Evolutionary conservation across 352 stramenopile species (phyloP), one percentile per base, ranked within the genome.

Genomic region (Globisporangium nagaii): DNA sequence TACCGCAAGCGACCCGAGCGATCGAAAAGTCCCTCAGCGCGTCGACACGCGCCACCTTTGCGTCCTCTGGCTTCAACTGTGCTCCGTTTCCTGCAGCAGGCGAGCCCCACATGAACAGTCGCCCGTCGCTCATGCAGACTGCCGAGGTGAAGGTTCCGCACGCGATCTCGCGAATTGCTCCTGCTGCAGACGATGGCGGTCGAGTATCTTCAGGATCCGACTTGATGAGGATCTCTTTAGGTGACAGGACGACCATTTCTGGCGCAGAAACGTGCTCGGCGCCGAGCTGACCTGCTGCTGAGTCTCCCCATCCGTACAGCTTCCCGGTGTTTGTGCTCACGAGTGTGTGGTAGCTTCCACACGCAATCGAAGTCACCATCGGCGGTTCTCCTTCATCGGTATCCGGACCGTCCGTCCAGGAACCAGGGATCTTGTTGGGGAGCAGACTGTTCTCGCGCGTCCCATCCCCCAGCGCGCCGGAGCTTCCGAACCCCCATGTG

Each of bases 401-500:
- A 19, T 58, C 53, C 15, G 20, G 20, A 7, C 62, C 44, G 46
- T 42, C 43, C 37, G 31, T 45, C 67, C 70, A 84, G 15, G 66
- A 63, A 4, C 65, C 72, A 11, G 67, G 37, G 3, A 92, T 58
- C 9, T 60, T 60, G 20, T 36, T 63, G 4, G 84, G 80, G 0
- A 69, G 40, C 9, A 86, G 57, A 2, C 61, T 65, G 46, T 91
- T 91, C 2, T 93, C 80, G 50, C 69, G 56, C 6, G 63, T 70
- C 1, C 72, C 82, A 36, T 79, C 75, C 5, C 86, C 86, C 8
- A 96, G 58, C 13, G 86, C 84, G 2, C 85, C 85, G 1, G 83
- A 94, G 25, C 63, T 78, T n/a, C 86, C 84, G 44, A 94, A 93
- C 0, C 86, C 85, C 85, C 85, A 96, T 15, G 83, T 95, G 34